These are phyloP conservation scores for Ophidiomyces ophidiicola DNA, from an alignment of 2,329 filamentous ascomycete species.

Conservation along the genomic window DNA sequence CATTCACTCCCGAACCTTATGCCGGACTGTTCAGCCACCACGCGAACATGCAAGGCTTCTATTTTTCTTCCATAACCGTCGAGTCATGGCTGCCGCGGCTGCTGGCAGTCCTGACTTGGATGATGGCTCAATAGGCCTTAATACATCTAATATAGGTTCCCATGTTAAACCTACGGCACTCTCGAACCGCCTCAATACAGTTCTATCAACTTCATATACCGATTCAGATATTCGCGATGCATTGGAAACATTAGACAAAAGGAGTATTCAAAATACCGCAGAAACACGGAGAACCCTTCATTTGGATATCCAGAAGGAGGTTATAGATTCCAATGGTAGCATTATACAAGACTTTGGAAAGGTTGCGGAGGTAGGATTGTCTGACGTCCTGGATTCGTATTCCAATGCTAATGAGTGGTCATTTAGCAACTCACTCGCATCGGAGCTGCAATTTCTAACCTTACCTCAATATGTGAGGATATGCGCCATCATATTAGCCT, in stretches of 20 bases:
- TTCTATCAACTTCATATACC: slow-evolving; percentile 83
- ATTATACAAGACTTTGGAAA: slow-evolving; percentile 79
- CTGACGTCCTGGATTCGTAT: background rate
- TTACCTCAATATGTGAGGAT: slow-evolving; percentile 68
- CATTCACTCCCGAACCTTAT: background rate
- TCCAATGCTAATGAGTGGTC: slow-evolving; percentile 10
- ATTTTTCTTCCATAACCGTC: too few species aligned
- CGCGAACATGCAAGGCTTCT: too few species aligned
- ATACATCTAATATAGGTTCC: slow-evolving; percentile 2
- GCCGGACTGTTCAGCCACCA: background rate
- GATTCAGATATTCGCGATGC: slow-evolving; percentile 86
- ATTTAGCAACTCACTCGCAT: slow-evolving; percentile 73
- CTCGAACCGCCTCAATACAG: slow-evolving; percentile 66
- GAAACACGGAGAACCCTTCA: slow-evolving; percentile 69
- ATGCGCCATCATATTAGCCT: slow-evolving; percentile 66
- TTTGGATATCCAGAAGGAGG: slow-evolving; percentile 76
- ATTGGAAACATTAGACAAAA: slow-evolving; percentile 61
- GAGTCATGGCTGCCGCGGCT: background rate
- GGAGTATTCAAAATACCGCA: slow-evolving; percentile 58
- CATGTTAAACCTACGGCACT: slow-evolving; percentile 49
- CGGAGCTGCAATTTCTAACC: slow-evolving; percentile 59
- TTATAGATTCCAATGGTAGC: slow-evolving; percentile 82
- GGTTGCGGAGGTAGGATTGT: slow-evolving; percentile 63
- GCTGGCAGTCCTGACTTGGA: slow-evolving; percentile 8
- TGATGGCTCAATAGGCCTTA: slow-evolving; percentile 6